Base-by-base conservation (phyloP, 1,284 basidiomycete species). In the Irpex sp. region DNA sequence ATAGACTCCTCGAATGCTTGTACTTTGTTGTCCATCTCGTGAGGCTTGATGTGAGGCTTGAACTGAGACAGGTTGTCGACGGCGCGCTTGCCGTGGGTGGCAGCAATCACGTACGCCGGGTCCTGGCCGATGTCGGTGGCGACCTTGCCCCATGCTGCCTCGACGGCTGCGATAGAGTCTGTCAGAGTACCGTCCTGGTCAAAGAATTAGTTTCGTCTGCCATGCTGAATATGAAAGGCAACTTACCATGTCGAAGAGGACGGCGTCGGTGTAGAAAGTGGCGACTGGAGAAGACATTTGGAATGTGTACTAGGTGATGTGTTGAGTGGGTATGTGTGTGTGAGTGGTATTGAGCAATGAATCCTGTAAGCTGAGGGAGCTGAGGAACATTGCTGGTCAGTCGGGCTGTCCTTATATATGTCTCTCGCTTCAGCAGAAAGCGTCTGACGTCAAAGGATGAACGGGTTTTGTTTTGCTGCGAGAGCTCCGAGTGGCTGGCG, bases 131-230 rank as follows among this genome's bases (percentile, higher is more conserved):
- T 82, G 72, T 89, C 87, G 47, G 77, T 77, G 2, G 90, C 90
- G 59, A 92, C 88, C 68, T 86, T 87, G 36, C 83, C 84, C 90
- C 90, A 92, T 6, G 90, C 90, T 4, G 88, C 88, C 73, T 92
- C 90, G 65, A 92, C 88, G 6, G 90, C 90, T 21, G 85, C 78
- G 70, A 90, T 91, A 26, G 88, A 89, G 71, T 90, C 88, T 58
- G 89, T 90, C 60, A 90, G 77, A 9, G 88, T 90, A 51, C 87
- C 88, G 69, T 89, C 87, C 87, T 88, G 66, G 60, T 19, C 61
- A 56, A 60, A 35, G 4, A n/a, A 54, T 21, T 26, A 31, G 26
- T 11, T 54, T 26, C 7, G 8, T 35, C 19, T 26, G 19, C 9
- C 26, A 19, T 7, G 9, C 6, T 15, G 11, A 21, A 26, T 9